These are phyloP conservation scores for Orychophragmus violaceus DNA, from an alignment of 345 rosid genomes.

Conservation along the genomic window DNA sequence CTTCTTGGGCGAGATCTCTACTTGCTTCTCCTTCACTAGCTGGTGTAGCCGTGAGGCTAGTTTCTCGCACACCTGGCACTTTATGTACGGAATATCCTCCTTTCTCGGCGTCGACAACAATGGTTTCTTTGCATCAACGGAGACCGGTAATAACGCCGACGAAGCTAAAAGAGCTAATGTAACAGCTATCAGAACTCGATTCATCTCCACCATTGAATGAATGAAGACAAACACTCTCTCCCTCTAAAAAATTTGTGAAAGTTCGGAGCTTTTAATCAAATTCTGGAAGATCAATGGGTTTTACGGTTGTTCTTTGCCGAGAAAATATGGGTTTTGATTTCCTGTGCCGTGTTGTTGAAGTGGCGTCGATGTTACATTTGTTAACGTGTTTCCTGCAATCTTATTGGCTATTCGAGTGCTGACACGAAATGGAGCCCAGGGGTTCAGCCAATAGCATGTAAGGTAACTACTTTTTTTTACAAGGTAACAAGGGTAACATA, in stretches of 20 bases:
- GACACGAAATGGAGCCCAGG: constrained; percentile 10
- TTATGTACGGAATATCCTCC: constrained; percentile 83
- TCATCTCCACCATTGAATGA: constrained; percentile 29
- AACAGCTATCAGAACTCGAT: constrained; percentile 25
- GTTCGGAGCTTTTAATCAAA: constrained; percentile 12
- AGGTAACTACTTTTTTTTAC: too few relatives aligned
- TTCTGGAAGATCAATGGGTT: constrained; percentile 16
- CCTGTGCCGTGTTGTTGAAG: not conserved
- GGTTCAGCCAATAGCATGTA: constrained; percentile 34
- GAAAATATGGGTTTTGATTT: not conserved
- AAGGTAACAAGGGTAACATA: too few relatives aligned
- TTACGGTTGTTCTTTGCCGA: constrained; percentile 3
- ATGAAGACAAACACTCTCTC: not conserved
- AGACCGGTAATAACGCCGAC: constrained; percentile 40
- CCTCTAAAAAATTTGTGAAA: too few relatives aligned
- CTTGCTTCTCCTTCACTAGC: constrained; percentile 70
- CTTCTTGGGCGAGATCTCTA: constrained; percentile 82
- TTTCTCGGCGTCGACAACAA: constrained; percentile 45
- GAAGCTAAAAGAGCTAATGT: constrained; percentile 31
- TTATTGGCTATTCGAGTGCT: constrained; percentile 39
- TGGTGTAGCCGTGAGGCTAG: constrained; percentile 52
- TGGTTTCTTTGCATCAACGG: constrained; percentile 55
- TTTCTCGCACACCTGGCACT: constrained; percentile 90
- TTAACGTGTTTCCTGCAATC: constrained; percentile 42
- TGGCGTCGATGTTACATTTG: constrained; percentile 13